Evolutionary conservation across 371 early-diverging fungal species (phyloP).

Genomic region (Mortierella sp.): DNA sequence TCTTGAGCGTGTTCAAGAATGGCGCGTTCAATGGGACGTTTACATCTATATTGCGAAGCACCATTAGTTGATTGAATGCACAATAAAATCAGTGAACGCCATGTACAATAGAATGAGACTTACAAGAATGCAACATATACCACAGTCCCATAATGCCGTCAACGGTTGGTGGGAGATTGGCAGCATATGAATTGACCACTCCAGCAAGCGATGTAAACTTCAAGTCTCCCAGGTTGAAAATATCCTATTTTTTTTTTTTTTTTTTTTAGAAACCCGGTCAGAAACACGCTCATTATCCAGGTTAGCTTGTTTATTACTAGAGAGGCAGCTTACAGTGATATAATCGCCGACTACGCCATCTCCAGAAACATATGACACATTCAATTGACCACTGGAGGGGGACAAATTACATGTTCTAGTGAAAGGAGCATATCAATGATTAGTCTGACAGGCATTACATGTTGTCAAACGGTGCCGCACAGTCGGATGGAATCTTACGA

Average conservation of each 20-base stretch:
- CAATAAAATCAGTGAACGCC: not conserved
- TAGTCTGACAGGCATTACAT: not conserved
- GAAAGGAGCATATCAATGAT: not conserved
- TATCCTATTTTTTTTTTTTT: slow-evolving; percentile 30
- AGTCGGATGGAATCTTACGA: slow-evolving; percentile 22
- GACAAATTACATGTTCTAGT: slow-evolving; percentile 7
- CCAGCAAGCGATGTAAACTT: slow-evolving; percentile 28
- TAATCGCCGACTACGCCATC: slow-evolving; percentile 23
- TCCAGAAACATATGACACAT: slow-evolving; percentile 30
- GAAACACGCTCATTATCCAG: not conserved
- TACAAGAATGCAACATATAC: slow-evolving; percentile 16
- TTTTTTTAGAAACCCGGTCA: not conserved
- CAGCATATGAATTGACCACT: slow-evolving; percentile 15
- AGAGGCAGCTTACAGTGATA: slow-evolving; percentile 17
- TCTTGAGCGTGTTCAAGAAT: slow-evolving; percentile 38
- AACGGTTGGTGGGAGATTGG: slow-evolving; percentile 24
- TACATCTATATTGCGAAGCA: not conserved
- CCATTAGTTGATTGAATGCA: not conserved
- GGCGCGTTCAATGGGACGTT: slow-evolving; percentile 11
- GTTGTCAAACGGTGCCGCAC: not conserved
- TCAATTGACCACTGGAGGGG: slow-evolving; percentile 4
- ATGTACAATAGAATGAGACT: not conserved
- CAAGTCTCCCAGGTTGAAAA: slow-evolving; percentile 23
- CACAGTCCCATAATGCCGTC: slow-evolving; percentile 56
- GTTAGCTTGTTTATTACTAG: too few relatives aligned